Conservation (phyloP, 371 early-diverging fungal species). For the Massospora cicadina region DNA sequence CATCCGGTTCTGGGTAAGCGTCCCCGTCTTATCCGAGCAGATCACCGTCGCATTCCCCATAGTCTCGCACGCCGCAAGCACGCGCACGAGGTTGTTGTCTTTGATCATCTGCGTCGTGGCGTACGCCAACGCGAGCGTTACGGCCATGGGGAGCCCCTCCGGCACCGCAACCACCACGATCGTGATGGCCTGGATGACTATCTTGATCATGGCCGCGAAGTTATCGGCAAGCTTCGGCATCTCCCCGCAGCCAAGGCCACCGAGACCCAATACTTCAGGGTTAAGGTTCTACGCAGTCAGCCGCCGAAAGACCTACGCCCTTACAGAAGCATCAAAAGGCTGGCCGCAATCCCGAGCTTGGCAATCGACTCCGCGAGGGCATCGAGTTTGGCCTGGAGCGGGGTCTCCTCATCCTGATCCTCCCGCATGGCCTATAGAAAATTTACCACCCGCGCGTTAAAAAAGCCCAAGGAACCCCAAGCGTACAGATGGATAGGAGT, state of each 20-base stretch:
- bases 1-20: constrained; percentile 79
- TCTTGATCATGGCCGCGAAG: constrained; percentile 28
- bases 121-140: constrained; percentile 54
- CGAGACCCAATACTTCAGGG: constrained; percentile 8
- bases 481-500: neutral
- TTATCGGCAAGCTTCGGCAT: constrained; percentile 18
- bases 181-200: constrained; percentile 47
- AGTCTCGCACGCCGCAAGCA: constrained; percentile 79
- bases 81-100: constrained; percentile 79
- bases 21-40: constrained; percentile 85
- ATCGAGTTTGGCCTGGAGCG: constrained; percentile 47
- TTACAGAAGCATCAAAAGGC: constrained; percentile 33
- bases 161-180: constrained; percentile 64
- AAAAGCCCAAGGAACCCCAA: too few species aligned
- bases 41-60: constrained; percentile 87
- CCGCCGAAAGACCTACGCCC: neutral
- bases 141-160: constrained; percentile 63
- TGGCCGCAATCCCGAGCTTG: constrained; percentile 43
- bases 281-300: neutral
- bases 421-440: constrained; percentile 11
- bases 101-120: constrained; percentile 72
- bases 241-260: constrained; percentile 12
- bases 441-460: neutral
- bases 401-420: constrained; percentile 34
- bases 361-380: constrained; percentile 48